Evolutionary conservation across 2,329 filamentous ascomycete genomes (phyloP), one percentile per base, ranked within the genome.

Genomic region (Bisporella sp.): DNA sequence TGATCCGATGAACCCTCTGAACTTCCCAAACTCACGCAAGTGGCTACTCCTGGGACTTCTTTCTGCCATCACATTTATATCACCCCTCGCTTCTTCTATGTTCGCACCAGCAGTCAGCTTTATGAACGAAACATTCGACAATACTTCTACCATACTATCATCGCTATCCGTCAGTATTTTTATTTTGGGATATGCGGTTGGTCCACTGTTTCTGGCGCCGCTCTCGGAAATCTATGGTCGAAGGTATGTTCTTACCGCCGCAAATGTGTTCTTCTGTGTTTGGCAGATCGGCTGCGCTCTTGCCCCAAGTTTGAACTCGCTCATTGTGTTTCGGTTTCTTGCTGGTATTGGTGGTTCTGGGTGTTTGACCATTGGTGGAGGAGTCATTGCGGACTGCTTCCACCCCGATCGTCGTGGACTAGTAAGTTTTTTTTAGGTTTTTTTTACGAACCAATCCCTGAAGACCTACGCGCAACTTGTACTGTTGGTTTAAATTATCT

Each of bases 21-120:
- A 84, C 63, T 82, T 63, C 28, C 48, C 59, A 1, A 53, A 60
- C 7, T 41, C 31, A 2, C 54, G 58, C n/a, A 65, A 65, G 55
- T 63, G 61, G 58, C 13, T 63, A n/a, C 46, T 64, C 12, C 54
- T 64, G 29, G 42, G 48, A 13, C 50, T 66, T n/a, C 47, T 65
- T 28, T 61, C 65, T 9, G 62, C 63, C 55, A 69, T 69, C 31
- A 63, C 59, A 5, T 60, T 65, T 41, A 60, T 66, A 51, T 65
- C 59, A 3, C 61, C 62, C 6, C 56, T 63, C 41, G 62, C 62
- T 3, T 73, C 70, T 2, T 72, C 71, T 11, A 85, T 87, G 69
- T 84, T 89, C 60, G 84, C 84, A 0, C 84, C 85, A 0, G 83
- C 78, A 6, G 79, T 87, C 0, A 75, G 78, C 0, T 68, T 79